phyloP scores from a whole-genome alignment of 2,329 filamentous ascomycete species.

The Colletotrichum truncatum region DNA sequence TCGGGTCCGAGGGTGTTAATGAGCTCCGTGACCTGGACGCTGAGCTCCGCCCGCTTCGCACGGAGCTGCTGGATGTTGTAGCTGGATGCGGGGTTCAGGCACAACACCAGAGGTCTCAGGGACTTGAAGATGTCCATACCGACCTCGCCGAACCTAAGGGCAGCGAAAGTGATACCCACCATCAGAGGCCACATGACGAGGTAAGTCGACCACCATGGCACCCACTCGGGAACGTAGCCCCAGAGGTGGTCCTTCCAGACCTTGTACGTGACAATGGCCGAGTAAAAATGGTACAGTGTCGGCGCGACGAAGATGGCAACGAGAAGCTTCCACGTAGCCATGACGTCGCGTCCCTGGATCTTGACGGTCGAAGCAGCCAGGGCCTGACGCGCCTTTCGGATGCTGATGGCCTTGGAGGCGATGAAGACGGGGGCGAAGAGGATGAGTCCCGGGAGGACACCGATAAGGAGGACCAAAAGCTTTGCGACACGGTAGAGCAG shows the following conservation, averaged over 20 bases:
- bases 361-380: slow-evolving; percentile 89
- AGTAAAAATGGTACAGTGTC: slow-evolving; percentile 84
- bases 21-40: slow-evolving; percentile 84
- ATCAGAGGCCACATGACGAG: slow-evolving; percentile 82
- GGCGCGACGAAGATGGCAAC: slow-evolving; percentile 88
- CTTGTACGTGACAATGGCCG: slow-evolving; percentile 76
- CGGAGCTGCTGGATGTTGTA: slow-evolving; percentile 86
- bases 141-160: slow-evolving; percentile 94
- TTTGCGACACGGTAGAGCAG: slow-evolving; percentile 85
- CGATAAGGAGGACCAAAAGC: slow-evolving; percentile 78
- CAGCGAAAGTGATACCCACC: slow-evolving; percentile 89
- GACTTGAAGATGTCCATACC: slow-evolving; percentile 99
- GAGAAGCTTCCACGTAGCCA: slow-evolving; percentile 93
- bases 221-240: slow-evolving; percentile 81
- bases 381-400: slow-evolving; percentile 83
- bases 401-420: slow-evolving; percentile 82
- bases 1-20: slow-evolving; percentile 97
- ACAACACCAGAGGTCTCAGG: slow-evolving; percentile 84
- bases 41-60: slow-evolving; percentile 75
- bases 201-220: slow-evolving; percentile 82
- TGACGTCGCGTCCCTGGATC: slow-evolving; percentile 86
- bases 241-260: slow-evolving; percentile 83
- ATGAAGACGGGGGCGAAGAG: slow-evolving; percentile 92
- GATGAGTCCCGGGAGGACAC: slow-evolving; percentile 85
- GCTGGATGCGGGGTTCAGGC: slow-evolving; percentile 83